Base-by-base conservation (phyloP, 306 rosid genomes). In the Neltuma alba region DNA sequence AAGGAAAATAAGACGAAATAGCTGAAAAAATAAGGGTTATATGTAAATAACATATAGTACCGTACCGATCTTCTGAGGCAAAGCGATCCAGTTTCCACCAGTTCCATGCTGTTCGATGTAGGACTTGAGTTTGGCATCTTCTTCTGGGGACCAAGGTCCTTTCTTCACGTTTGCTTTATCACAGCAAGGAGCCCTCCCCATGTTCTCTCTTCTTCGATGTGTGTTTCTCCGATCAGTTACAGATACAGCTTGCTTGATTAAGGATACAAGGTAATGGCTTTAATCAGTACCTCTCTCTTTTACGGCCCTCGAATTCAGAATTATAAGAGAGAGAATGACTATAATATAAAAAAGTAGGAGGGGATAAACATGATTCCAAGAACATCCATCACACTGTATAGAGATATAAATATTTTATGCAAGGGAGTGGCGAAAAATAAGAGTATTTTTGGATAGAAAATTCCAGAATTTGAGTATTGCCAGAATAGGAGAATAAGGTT, bases 141-240 rank as follows among this genome's bases (percentile, higher is more conserved):
- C 98, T 78, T 93, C 98, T 1, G 94, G 90, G 0, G 98, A 91
- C 98, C 98, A 93, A 16, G 97, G 98, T 0, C 98, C 98, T 86
- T 85, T 93, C 94, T 93, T 93, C 79, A 93, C 98, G 91, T 91
- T 93, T 79, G 98, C 95, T 85, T 93, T 93, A 88, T 93, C 98
- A 72, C 98, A 93, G 84, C 98, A 93, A 85, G 98, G 98, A 83
- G 98, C 98, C 79, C 98, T 91, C 21, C 98, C 98, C 98, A 93
- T 78, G 61, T 70, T 41, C 10, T n/a, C 45, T 65, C 31, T 57
- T 57, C 33, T 23, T 57, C 63, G 30, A 27, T 60, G 42, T 10
- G 16, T 18, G 27, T 52, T 34, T 63, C 40, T 33, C 27, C 20
- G 41, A 28, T 23, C 31, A 11, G 65, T 58, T 44, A 41, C 2